These are phyloP conservation scores for Phalaenopsis equestris DNA, from an alignment of 106 monocot species.

Conservation along the genomic window DNA sequence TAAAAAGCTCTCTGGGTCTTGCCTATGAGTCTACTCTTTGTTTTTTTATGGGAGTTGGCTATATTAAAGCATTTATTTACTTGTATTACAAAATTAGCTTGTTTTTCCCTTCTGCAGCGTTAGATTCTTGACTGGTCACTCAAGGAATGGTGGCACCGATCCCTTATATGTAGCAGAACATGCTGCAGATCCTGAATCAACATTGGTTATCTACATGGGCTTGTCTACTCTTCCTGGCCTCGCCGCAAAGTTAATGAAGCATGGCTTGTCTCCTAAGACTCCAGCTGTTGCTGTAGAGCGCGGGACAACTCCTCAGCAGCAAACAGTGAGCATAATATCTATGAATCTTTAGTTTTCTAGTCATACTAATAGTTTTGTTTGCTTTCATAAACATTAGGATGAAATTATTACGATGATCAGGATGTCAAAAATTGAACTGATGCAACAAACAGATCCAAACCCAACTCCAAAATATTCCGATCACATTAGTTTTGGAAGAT, in stretches of 20 bases:
- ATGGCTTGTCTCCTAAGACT: conserved; percentile 64
- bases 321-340: conserved; percentile 32
- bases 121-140: conserved; percentile 88
- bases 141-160: conserved; percentile 87
- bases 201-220: conserved; percentile 94
- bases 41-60: not conserved
- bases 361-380: not conserved
- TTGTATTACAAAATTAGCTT: not conserved
- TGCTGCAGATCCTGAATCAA: conserved; percentile 82
- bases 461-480: no score
- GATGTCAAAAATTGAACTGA: no score
- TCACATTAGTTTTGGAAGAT: no score
- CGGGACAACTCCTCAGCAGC: conserved; percentile 93
- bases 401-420: not conserved
- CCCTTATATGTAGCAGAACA: conserved; percentile 70
- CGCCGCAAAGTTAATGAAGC: conserved; percentile 43
- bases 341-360: not conserved
- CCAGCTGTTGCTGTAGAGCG: conserved; percentile 91
- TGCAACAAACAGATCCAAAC: no score
- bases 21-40: not conserved
- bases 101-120: conserved; percentile 44
- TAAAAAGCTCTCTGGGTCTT: not conserved
- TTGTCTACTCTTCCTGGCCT: conserved; percentile 84
- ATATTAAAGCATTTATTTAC: not conserved
- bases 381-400: not conserved